These are phyloP conservation scores for Leishmania martiniquensis DNA, from an alignment of 208 protist genomes.

Conservation along the genomic window DNA sequence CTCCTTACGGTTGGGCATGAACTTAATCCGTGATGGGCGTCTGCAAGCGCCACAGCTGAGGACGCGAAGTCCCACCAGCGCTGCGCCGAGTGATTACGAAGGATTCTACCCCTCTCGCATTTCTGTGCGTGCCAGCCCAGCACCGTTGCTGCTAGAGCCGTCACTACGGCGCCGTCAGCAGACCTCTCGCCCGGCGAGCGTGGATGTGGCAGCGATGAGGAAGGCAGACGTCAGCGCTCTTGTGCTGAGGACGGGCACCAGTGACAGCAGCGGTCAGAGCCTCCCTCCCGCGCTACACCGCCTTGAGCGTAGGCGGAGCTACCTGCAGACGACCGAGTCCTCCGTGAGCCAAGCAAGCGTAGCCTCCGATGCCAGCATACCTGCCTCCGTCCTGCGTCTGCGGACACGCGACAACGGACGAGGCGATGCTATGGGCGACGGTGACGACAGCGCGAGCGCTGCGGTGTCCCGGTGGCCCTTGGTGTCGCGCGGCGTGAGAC, in stretches of 20 bases:
- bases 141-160: conserved; percentile 9
- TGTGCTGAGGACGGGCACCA: background rate
- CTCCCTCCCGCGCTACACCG: background rate
- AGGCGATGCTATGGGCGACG: background rate
- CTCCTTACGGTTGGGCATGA: background rate
- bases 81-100: background rate
- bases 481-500: conserved; percentile 8
- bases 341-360: background rate
- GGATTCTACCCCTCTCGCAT: background rate
- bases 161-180: conserved; percentile 12
- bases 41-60: background rate
- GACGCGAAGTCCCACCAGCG: background rate
- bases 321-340: background rate
- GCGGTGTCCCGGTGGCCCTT: conserved; percentile 15
- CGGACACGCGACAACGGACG: background rate
- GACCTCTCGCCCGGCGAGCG: conserved; percentile 11
- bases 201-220: background rate
- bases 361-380: background rate
- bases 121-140: background rate
- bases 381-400: background rate
- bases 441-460: conserved; percentile 8
- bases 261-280: background rate
- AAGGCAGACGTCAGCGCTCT: background rate
- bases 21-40: background rate
- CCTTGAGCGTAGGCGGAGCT: background rate